Conservation (phyloP, 2,329 filamentous ascomycete species). For the Chaetomium sp. region DNA sequence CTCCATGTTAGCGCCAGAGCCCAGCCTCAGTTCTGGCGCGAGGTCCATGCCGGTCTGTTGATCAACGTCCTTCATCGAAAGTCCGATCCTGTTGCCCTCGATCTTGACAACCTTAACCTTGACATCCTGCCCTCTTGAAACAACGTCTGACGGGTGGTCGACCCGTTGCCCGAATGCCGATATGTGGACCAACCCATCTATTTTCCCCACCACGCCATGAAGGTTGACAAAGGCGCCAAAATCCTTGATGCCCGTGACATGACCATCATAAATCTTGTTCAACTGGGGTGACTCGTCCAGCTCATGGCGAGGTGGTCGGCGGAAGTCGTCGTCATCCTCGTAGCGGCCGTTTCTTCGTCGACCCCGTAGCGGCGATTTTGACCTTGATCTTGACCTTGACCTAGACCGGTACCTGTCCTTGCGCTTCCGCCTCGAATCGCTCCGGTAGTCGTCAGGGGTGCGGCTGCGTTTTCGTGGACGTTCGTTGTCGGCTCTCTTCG, state of each 20-base stretch:
- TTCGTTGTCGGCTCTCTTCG: conserved; percentile 51
- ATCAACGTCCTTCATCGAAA: conserved; percentile 98
- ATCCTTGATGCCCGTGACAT: conserved; percentile 89
- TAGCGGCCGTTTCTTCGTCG: conserved; percentile 45
- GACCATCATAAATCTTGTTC: conserved; percentile 86
- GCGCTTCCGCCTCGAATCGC: conserved; percentile 49
- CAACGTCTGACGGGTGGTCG: conserved; percentile 86
- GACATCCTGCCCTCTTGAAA: conserved; percentile 77
- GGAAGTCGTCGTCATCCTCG: conserved; percentile 41
- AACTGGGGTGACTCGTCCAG: conserved; percentile 79
- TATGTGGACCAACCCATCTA: conserved; percentile 91
- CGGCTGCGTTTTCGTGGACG: conserved; percentile 43
- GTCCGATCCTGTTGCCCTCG: conserved; percentile 76
- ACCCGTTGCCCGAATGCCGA: conserved; percentile 87
- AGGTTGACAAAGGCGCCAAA: conserved; percentile 96
- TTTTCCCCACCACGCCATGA: conserved; percentile 81
- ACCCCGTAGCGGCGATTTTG: conserved; percentile 40
- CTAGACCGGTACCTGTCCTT: conserved; percentile 44
- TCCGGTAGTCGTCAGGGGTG: conserved; percentile 34
- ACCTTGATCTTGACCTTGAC: conserved; percentile 52
- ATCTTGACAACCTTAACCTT: conserved; percentile 93
- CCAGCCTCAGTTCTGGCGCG: conserved; percentile 73
- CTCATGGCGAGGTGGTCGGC: conserved; percentile 65
- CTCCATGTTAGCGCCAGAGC: conserved; percentile 89
- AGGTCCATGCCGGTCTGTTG: conserved; percentile 85